phyloP scores from a whole-genome alignment of 1,139 yeast genomes.

The Tardiomyces digboiensis region DNA sequence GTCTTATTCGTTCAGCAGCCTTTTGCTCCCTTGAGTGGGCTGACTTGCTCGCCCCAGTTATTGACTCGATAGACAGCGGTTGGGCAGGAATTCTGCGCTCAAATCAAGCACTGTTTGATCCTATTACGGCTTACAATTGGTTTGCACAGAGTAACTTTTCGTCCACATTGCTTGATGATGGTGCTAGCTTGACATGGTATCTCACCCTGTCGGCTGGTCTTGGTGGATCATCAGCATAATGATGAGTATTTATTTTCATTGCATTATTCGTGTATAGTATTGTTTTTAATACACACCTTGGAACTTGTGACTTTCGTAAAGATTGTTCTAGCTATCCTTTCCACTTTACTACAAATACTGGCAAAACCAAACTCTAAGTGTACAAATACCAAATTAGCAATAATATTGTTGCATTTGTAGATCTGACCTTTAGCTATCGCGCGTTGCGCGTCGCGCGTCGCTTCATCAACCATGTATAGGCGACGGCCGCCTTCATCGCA shows the following conservation, averaged over 20 bases:
- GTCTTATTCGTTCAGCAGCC: constrained; percentile 54
- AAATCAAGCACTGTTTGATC: constrained; percentile 70
- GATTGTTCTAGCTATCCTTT: too few relatives aligned
- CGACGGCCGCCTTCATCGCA: neutral
- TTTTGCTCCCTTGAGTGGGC: constrained; percentile 82
- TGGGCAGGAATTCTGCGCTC: constrained; percentile 84
- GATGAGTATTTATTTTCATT: neutral
- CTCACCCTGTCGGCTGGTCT: constrained; percentile 63
- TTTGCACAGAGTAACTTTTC: constrained; percentile 45
- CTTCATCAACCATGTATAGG: neutral
- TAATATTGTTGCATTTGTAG: too few relatives aligned
- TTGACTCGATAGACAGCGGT: constrained; percentile 53
- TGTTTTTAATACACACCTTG: neutral
- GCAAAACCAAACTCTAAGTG: too few relatives aligned
- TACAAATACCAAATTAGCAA: too few relatives aligned
- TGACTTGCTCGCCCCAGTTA: constrained; percentile 38
- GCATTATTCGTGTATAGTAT: neutral
- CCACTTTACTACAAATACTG: too few relatives aligned
- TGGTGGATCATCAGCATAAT: constrained; percentile 11
- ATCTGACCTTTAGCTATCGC: too few relatives aligned
- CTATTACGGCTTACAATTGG: constrained; percentile 54
- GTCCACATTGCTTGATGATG: constrained; percentile 56
- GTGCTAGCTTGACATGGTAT: constrained; percentile 89
- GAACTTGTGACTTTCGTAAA: too few relatives aligned
- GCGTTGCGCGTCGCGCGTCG: neutral